Evolutionary conservation across 176 grass and related monocot species (phyloP), one percentile per base, ranked within the genome.

Genomic region (Melocanna baccifera): DNA sequence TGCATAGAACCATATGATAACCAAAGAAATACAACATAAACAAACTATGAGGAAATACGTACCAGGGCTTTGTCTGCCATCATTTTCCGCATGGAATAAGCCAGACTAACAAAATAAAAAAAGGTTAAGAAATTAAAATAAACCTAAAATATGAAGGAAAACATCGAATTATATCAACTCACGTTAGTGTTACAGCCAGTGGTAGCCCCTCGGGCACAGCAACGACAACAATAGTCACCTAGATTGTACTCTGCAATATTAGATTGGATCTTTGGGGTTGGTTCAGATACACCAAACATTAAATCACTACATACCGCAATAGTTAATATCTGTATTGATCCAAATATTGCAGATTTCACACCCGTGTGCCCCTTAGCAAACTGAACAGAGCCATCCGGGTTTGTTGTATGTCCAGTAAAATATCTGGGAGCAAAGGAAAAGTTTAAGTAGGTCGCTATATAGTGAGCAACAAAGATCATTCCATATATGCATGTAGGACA

Each of bases 61-160:
- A 94, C 96, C 89, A 99, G 81, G 72, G 96, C 96, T 86, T 99
- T 99, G 73, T 99, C 96, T 62, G 83, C 78, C 96, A 99, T 99
- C 96, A 99, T 99, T 88, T 99, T 99, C 12, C 78, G 85, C 93
- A 99, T 99, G 11, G 96, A 99, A 80, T 99, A 99, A 69, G 96
- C 96, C 86, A 99, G 78, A 28, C 96, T 99, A 73, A 83, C 48
- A 68, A 77, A 78, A 91, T 68, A 42, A 57, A 67, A 81, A 14
- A 52, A 13, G 37, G 51, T 59, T 82, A 30, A 79, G 67, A 56
- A 83, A 73, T 29, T 84, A 66, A 76, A 77, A 86, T 41, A 81
- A 90, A 78, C 45, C 48, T 36, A 55, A 61, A 80, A 73, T 42
- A 39, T 56, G 26, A 77, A 81, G 48, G 29, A 74, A 82, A 78